Evolutionary conservation across 768 basidiomycete genomes (phyloP).

Genomic region (Russula vinacea): DNA sequence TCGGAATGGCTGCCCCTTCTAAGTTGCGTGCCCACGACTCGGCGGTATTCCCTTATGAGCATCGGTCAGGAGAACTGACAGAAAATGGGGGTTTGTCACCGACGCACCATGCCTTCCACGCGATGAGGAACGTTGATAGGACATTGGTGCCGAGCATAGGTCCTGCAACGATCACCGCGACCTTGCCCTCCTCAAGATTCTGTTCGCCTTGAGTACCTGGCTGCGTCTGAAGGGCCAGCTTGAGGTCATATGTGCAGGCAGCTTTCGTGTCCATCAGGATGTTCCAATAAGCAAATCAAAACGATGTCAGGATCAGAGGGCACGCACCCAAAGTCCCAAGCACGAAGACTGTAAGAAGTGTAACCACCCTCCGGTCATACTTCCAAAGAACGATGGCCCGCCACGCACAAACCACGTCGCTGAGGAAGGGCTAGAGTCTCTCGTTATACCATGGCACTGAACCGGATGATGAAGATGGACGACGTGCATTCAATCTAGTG

Average conservation of each 20-base stretch:
- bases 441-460: background rate
- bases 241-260: slow-evolving; percentile 16
- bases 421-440: slow-evolving; percentile 15
- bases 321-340: slow-evolving; percentile 16
- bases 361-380: slow-evolving; percentile 19
- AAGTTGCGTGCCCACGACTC: slow-evolving; percentile 6
- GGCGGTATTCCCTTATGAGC: slow-evolving; percentile 13
- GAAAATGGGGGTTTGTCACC: background rate
- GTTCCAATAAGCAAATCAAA: background rate
- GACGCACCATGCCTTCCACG: slow-evolving; percentile 26
- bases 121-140: slow-evolving; percentile 19
- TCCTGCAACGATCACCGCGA: slow-evolving; percentile 17
- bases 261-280: background rate
- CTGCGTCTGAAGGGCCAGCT: slow-evolving; percentile 2
- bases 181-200: slow-evolving; percentile 2
- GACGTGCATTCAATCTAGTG: slow-evolving; percentile 17
- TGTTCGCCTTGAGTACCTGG: background rate
- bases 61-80: background rate
- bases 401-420: slow-evolving; percentile 27
- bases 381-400: slow-evolving; percentile 21
- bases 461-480: background rate
- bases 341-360: slow-evolving; percentile 13
- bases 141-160: slow-evolving; percentile 26
- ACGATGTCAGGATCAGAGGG: too few species aligned
- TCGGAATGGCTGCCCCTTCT: slow-evolving; percentile 15